Evolutionary conservation across 176 grass and related monocot species (phyloP).

Genomic region (Avena atlantica): DNA sequence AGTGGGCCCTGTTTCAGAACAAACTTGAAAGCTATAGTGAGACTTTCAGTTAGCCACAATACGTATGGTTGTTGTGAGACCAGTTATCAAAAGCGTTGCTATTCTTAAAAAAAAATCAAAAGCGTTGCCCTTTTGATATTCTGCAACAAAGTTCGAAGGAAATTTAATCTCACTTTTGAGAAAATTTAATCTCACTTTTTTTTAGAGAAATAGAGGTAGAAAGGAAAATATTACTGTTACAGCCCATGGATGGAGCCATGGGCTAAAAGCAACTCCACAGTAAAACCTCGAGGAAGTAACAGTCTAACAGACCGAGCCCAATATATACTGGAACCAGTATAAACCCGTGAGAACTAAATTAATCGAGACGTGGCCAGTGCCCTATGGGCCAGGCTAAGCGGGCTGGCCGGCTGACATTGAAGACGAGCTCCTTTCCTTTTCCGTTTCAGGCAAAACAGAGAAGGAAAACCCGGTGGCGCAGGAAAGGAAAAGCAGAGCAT

Average conservation of each 20-base stretch:
- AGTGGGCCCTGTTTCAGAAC: neutral
- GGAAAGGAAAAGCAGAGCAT: slow-evolving; percentile 12
- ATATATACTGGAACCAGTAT: neutral
- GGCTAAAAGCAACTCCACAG: neutral
- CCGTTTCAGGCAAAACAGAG: neutral
- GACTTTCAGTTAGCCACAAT: neutral
- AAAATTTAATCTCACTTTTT: neutral
- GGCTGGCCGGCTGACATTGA: neutral
- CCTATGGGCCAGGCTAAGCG: slow-evolving; percentile 26
- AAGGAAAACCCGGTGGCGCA: neutral
- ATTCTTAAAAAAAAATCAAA: too few species aligned
- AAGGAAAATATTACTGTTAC: neutral
- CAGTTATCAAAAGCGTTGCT: neutral
- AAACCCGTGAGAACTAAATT: neutral
- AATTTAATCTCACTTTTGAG: neutral
- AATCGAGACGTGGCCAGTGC: neutral
- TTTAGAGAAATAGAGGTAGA: neutral
- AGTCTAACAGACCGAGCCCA: neutral
- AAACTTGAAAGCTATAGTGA: neutral
- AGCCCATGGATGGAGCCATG: neutral
- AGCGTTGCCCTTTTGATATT: neutral
- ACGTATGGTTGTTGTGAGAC: neutral
- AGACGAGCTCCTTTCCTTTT: neutral
- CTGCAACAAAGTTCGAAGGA: neutral
- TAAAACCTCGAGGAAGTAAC: neutral